Percentiles rank a stretch among this genome's conserved stretches.
phyloP scores from a whole-genome alignment of 2,329 filamentous ascomycete genomes.

The Akanthomyces uredinophilus region DNA sequence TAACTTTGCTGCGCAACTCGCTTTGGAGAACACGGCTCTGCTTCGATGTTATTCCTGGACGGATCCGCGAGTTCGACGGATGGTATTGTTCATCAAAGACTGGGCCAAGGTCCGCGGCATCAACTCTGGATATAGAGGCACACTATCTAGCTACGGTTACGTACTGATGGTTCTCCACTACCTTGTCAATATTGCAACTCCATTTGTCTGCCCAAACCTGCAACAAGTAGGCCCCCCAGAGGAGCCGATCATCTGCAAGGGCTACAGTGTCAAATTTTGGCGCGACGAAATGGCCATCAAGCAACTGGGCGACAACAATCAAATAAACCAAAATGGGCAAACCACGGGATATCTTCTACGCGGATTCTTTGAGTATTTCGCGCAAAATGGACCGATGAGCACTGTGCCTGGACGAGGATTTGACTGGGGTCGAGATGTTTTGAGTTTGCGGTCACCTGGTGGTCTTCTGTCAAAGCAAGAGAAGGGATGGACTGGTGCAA shows the following conservation, averaged over 20 bases:
- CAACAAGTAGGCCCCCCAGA: slow-evolving; percentile 50
- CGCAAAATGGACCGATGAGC: slow-evolving; percentile 52
- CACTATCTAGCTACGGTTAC: slow-evolving; percentile 84
- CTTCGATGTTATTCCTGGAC: slow-evolving; percentile 78
- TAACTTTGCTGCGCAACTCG: slow-evolving; percentile 82
- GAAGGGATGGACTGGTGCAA: slow-evolving; percentile 85
- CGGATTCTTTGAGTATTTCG: slow-evolving; percentile 87
- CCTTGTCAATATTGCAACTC: slow-evolving; percentile 72
- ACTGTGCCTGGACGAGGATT: slow-evolving; percentile 55
- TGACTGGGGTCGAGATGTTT: slow-evolving; percentile 73
- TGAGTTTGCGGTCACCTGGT: slow-evolving; percentile 68
- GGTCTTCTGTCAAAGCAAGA: slow-evolving; percentile 68
- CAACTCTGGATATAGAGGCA: slow-evolving; percentile 82
- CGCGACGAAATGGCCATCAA: slow-evolving; percentile 66
- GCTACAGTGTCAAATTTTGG: slow-evolving; percentile 72
- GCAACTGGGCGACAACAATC: slow-evolving; percentile 50
- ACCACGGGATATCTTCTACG: slow-evolving; percentile 66
- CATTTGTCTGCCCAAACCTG: slow-evolving; percentile 80
- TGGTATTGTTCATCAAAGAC: slow-evolving; percentile 83
- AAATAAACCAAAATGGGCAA: slow-evolving; percentile 64
- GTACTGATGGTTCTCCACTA: slow-evolving; percentile 91
- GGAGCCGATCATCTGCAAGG: slow-evolving; percentile 45
- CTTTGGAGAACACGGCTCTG: slow-evolving; percentile 76
- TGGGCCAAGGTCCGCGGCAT: slow-evolving; percentile 85
- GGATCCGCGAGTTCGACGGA: slow-evolving; percentile 68